Evolutionary conservation across 495 filamentous ascomycete genomes (phyloP), one percentile per base, ranked within the genome.

Genomic region (Niebla homalea): DNA sequence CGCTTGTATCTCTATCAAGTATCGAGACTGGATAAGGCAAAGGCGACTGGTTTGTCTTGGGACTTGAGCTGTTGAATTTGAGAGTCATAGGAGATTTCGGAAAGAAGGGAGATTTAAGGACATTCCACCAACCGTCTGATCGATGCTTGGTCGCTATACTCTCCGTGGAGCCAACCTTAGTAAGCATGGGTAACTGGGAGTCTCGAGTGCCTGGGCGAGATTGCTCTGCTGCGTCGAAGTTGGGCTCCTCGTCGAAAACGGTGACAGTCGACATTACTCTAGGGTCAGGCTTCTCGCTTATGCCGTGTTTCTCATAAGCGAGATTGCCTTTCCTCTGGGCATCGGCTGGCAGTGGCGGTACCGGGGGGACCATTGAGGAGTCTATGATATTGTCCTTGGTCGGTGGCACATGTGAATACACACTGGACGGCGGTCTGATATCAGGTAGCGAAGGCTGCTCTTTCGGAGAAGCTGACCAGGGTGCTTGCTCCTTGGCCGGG

Each of bases 111-210:
- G 87, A 88, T 2, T 81, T 81, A 38, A 94, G 75, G 51, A 83
- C 75, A 52, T 85, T 89, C 89, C 89, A 95, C 89, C 89, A 95
- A 11, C 87, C 87, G 35, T 77, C 74, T 4, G 86, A 87, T 35
- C 75, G 68, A 11, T 74, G 72, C 40, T 78, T 73, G 36, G 74
- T 75, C 5, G 65, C 59, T 36, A 75, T 62, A 11, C 69, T 73
- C 35, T 67, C 61, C 38, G 43, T 50, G 46, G 54, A 57, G 14
- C 37, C 48, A 5, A 49, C 36, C 35, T 55, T 57, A 16, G 49
- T 50, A 11, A 61, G 36, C 15, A 58, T 53, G 38, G 54, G 44
- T 50, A 50, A 39, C 64, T 70, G 42, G 66, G 63, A 53, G 60
- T 72, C 26, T 63, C 54, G 43, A 57, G 62, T 51, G 51, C 62